Base-by-base conservation (phyloP, 371 early-diverging fungal genomes). In the Capillidium heterosporum region DNA sequence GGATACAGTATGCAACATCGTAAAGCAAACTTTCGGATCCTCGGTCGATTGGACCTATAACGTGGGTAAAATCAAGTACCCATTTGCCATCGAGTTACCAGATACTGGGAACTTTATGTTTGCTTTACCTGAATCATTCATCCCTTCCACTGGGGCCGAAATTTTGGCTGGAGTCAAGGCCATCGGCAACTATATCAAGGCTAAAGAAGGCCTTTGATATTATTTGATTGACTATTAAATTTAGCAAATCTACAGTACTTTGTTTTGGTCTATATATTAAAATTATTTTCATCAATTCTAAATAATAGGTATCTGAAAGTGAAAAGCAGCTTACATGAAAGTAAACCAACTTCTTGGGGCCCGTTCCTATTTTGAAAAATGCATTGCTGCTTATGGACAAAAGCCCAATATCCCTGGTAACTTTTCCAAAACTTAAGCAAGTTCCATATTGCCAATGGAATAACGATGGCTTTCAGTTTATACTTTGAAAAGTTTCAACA, bases 1-100 rank as follows among this genome's bases (percentile, higher is more conserved):
- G 54, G 69, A 78, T 59, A 59, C 69, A 58, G 66, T 77, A 60
- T 70, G 79, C 68, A 47, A 70, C 56, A 69, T 74, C 62, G 61
- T 78, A 57, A 69, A 75, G 59, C 61, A 73, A 64, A 67, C 75
- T 26, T 59, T 52, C 24, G 69, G 69, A 44, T 63, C 64, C 32
- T 65, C 69, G 19, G 48, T 65, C 48, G 69, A 68, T 42, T 68
- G 69, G 69, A 64, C 64, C 0, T 75, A 76, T 53, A 71, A 56
- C 1, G 59, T 39, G 13, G 73, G 66, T 21, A 65, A 67, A 15
- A 67, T 75, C 46, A 66, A 70, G 55, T 81, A 71, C 57, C 60
- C 74, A 40, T 81, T 70, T 48, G 73, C 67, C 0, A 70, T 77
- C 23, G 79, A 80, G 60, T 60, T 81, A 44, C 64, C 78, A 13